phyloP scores from a whole-genome alignment of 1,139 yeast species.

The Diutina mesorugosa region DNA sequence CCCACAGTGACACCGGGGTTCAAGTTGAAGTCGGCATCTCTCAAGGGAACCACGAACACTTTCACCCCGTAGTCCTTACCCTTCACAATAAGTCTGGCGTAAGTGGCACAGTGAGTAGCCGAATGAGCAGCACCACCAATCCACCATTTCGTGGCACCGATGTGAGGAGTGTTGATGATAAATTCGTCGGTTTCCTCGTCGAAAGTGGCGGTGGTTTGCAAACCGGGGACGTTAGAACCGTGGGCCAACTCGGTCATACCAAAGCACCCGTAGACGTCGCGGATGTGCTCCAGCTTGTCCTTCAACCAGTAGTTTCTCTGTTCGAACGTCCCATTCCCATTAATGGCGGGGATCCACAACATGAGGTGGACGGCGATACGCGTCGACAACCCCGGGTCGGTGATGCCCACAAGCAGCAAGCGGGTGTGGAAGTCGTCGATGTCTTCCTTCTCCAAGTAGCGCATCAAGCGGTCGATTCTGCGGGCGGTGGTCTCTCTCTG shows the following conservation, averaged over 20 bases:
- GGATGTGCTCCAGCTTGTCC: conserved; percentile 31
- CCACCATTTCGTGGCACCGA: conserved; percentile 43
- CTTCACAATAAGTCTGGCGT: conserved; percentile 30
- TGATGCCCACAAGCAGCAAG: conserved; percentile 26
- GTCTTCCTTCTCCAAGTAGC: conserved; percentile 31
- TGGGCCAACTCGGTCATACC: conserved; percentile 40
- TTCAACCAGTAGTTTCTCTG: conserved; percentile 63
- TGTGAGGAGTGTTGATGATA: conserved; percentile 32
- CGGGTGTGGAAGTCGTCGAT: conserved; percentile 20
- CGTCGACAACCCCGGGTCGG: conserved; percentile 37
- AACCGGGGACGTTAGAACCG: conserved; percentile 34
- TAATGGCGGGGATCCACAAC: conserved; percentile 29
- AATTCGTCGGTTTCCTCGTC: conserved; percentile 28
- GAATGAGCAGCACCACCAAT: conserved; percentile 40
- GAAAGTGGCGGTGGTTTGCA: conserved; percentile 35
- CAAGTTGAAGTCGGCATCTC: conserved; percentile 31
- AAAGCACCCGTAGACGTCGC: conserved; percentile 32
- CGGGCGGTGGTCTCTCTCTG: conserved; percentile 32
- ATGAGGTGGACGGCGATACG: conserved; percentile 40
- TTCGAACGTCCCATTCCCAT: conserved; percentile 38
- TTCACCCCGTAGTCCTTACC: conserved; percentile 37
- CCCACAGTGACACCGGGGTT: conserved; percentile 33
- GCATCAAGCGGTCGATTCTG: conserved; percentile 29
- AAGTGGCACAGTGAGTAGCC: conserved; percentile 30
- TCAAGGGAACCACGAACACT: conserved; percentile 33